Evolutionary conservation across 2,329 filamentous ascomycete species (phyloP), one percentile per base, ranked within the genome.

Genomic region (Botryotinia convoluta): DNA sequence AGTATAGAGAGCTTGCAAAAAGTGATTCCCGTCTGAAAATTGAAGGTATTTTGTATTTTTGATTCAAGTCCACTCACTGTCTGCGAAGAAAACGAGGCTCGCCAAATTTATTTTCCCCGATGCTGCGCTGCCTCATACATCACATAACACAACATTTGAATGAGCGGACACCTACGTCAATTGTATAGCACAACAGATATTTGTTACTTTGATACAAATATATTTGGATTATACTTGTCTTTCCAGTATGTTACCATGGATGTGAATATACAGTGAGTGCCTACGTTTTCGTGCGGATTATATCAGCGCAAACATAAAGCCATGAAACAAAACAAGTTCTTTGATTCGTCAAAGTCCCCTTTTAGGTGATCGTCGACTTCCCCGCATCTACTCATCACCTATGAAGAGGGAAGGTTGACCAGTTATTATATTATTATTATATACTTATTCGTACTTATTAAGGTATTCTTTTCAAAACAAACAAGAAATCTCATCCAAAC

Each of bases 331-430:
- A 18, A 18, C 22, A 14, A 45, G 32, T 37, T 51, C 45, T 64
- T 51, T 64, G 42, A 63, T 48, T 62, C 42, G 57, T 51, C 16
- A 35, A 71, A 32, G 18, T 20, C 32, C 42, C 35, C 35, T 35
- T 45, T 26, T 51, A 35, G 26, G 29, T 54, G 32, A 71, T 71
- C 60, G 35, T 37, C 69, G 51, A 57, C 54, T 72, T 72, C 69
- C 69, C 69, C 69, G 69, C 69, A 72, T 29, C 26, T 42, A 42
- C 26, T 18, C 10, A 67, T 51, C 18, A 51, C 12, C 29, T 22
- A 51, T 16, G 32, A 67, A 44, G 32, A 63, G 8, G 37, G n/a
- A 22, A 39, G 4, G 9, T 51, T 54, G 32, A 51, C 6, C 29
- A 20, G 14, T 10, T 10, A 4, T 48, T 3, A 51, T 29, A 44